Evolutionary conservation across 2,329 filamentous ascomycete species (phyloP).

Genomic region (Monilinia fructicola): DNA sequence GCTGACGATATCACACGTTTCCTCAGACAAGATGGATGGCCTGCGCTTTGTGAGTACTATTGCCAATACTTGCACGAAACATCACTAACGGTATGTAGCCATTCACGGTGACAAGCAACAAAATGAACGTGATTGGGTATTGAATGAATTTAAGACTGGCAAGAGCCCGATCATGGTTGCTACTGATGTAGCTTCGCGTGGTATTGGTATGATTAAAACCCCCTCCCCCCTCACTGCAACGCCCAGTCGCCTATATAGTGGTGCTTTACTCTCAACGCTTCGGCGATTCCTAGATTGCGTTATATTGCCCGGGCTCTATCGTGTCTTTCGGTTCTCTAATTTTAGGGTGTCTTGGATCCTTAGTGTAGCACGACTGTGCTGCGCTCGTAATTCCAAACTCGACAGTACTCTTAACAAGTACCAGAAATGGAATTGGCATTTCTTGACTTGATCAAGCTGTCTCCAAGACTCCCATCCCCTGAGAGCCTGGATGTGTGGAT

Average conservation of each 20-base stretch:
- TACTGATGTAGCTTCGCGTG: conserved; percentile 98
- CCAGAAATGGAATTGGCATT: conserved; percentile 75
- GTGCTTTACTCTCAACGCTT: conserved; percentile 91
- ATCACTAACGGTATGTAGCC: conserved; percentile 57
- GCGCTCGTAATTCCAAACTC: conserved; percentile 76
- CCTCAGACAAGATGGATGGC: conserved; percentile 97
- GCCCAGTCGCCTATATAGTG: conserved; percentile 59
- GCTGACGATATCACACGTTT: conserved; percentile 97
- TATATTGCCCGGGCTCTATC: conserved; percentile 85
- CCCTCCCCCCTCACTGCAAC: conserved; percentile 51
- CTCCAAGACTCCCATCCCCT: conserved; percentile 63
- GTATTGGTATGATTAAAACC: conserved; percentile 95
- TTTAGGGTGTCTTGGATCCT: conserved; percentile 84
- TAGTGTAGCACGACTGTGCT: conserved; percentile 66
- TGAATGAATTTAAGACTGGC: conserved; percentile 99
- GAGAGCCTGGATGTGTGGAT: conserved; percentile 60
- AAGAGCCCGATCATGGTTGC: conserved; percentile 99
- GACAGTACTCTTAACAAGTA: conserved; percentile 62
- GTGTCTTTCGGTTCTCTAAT: conserved; percentile 79
- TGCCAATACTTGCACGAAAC: conserved; percentile 46
- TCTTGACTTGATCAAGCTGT: conserved; percentile 78
- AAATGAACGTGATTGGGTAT: conserved; percentile 98
- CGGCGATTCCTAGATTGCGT: conserved; percentile 85
- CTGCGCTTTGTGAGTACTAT: conserved; percentile 77
- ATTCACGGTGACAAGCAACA: conserved; percentile 99